Conservation (phyloP, 2,329 filamentous ascomycete genomes). For the Trichoderma sp. region DNA sequence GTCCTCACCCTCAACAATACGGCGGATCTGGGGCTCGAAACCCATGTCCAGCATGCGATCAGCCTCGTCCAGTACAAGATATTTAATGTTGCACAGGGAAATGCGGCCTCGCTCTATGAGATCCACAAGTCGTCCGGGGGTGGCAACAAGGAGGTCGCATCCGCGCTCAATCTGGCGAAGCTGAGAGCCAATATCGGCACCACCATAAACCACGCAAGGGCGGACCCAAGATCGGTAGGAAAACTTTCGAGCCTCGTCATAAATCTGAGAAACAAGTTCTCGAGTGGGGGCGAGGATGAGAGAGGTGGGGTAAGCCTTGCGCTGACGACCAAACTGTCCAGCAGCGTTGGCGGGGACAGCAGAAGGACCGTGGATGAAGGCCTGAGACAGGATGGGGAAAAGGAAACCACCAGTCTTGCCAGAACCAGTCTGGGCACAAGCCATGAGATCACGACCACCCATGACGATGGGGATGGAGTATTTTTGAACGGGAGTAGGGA, state of each 20-base stretch:
- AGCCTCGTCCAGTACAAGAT: conserved; percentile 96
- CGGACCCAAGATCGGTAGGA: conserved; percentile 98
- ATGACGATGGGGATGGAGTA: conserved; percentile 99
- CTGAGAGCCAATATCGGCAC: conserved; percentile 97
- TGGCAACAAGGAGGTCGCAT: conserved; percentile 95
- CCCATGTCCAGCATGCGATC: conserved; percentile 99
- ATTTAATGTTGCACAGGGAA: conserved; percentile 98
- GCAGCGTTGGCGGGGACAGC: conserved; percentile 59
- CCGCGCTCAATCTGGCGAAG: conserved; percentile 96
- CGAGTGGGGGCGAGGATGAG: conserved; percentile 94
- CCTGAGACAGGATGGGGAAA: conserved; percentile 98
- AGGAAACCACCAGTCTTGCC: conserved; percentile 99
- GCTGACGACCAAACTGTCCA: conserved; percentile 82
- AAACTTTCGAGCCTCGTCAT: conserved; percentile 96
- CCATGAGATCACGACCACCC: conserved; percentile 97
- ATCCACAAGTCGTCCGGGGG: conserved; percentile 94
- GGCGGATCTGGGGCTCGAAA: conserved; percentile 99
- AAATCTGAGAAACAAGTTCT: conserved; percentile 98
- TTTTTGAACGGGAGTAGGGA: conserved; percentile 96
- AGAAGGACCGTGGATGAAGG: conserved; percentile 85
- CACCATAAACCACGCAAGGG: conserved; percentile 97
- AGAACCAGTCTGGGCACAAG: conserved; percentile 98
- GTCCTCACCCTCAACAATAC: conserved; percentile 96
- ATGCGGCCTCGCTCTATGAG: conserved; percentile 98
- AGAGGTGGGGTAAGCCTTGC: conserved; percentile 96